phyloP scores from a whole-genome alignment of 2,329 filamentous ascomycete species.

The Chaetomium sp. region DNA sequence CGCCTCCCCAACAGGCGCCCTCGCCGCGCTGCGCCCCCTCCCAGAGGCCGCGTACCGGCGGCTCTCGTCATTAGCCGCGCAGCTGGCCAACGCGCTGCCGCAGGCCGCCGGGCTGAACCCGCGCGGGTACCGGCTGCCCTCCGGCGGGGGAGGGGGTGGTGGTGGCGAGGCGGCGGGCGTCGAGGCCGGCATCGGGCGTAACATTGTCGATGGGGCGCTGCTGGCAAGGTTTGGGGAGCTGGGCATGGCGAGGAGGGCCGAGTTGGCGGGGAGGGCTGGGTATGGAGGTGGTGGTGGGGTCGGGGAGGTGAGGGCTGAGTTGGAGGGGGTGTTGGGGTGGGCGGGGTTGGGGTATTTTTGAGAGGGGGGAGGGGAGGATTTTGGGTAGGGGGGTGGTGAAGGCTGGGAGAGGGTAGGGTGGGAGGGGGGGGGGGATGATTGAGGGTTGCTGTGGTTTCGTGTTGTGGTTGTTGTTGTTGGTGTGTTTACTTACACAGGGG shows the following conservation, averaged over 20 bases:
- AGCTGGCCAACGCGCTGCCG: constrained; percentile 74
- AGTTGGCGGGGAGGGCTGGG: constrained; percentile 75
- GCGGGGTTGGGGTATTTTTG: constrained; percentile 61
- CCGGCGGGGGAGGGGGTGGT: constrained; percentile 43
- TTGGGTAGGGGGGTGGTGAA: not conserved
- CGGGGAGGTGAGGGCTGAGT: constrained; percentile 69
- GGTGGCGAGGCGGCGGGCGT: constrained; percentile 48
- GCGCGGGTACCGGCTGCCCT: constrained; percentile 69
- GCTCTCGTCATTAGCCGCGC: constrained; percentile 76
- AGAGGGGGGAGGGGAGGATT: not conserved
- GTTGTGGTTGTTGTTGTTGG: not conserved
- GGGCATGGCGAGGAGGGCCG: constrained; percentile 67
- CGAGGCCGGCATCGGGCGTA: constrained; percentile 61
- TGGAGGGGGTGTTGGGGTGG: constrained; percentile 65
- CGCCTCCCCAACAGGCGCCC: constrained; percentile 72
- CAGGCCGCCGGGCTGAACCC: constrained; percentile 82
- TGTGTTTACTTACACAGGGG: not conserved
- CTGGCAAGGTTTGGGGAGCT: constrained; percentile 76
- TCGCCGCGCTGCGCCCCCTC: constrained; percentile 76
- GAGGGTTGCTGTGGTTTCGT: not conserved
- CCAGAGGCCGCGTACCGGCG: constrained; percentile 81
- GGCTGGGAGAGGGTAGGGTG: no score
- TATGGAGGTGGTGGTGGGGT: constrained; percentile 60
- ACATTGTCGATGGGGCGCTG: constrained; percentile 77
- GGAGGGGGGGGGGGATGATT: not conserved